Conservation (phyloP, 306 rosid species). For the Cicer chorassanicum region DNA sequence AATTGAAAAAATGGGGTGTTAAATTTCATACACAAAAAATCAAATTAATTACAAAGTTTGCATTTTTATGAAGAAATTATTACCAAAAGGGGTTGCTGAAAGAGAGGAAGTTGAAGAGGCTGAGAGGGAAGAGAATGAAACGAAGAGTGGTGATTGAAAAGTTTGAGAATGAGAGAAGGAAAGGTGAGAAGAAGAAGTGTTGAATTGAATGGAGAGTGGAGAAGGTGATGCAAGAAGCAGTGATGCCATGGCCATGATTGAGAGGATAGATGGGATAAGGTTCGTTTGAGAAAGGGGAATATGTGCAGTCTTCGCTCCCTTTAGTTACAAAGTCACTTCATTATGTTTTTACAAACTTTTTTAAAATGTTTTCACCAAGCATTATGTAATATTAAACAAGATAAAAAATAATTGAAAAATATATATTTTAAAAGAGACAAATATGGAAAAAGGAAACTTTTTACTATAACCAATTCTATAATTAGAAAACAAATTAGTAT, state of each 20-base stretch:
- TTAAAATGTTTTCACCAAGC: too few species aligned
- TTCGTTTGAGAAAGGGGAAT: neutral
- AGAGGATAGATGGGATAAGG: slow-evolving; percentile 49
- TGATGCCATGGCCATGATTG: slow-evolving; percentile 75
- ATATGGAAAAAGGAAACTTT: too few species aligned
- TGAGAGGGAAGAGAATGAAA: slow-evolving; percentile 48
- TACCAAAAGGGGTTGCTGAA: slow-evolving; percentile 62
- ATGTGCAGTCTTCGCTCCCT: neutral
- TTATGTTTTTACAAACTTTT: too few species aligned
- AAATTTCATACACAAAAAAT: slow-evolving; percentile 19
- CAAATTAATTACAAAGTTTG: neutral
- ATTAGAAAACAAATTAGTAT: too few species aligned
- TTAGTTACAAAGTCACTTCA: too few species aligned
- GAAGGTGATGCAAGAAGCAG: slow-evolving; percentile 64
- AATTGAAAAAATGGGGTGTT: slow-evolving; percentile 29
- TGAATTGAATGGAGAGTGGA: slow-evolving; percentile 49
- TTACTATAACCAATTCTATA: too few species aligned
- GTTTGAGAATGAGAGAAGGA: slow-evolving; percentile 73
- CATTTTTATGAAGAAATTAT: slow-evolving; percentile 31
- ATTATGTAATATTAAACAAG: too few species aligned
- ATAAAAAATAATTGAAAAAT: too few species aligned
- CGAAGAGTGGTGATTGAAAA: slow-evolving; percentile 48
- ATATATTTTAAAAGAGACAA: too few species aligned
- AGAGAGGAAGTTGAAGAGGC: slow-evolving; percentile 48
- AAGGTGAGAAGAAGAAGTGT: slow-evolving; percentile 51